Percentiles rank a stretch among this genome's conserved stretches.
These are phyloP conservation scores for Calocybe indica DNA, from an alignment of 768 basidiomycete species.

Conservation along the genomic window DNA sequence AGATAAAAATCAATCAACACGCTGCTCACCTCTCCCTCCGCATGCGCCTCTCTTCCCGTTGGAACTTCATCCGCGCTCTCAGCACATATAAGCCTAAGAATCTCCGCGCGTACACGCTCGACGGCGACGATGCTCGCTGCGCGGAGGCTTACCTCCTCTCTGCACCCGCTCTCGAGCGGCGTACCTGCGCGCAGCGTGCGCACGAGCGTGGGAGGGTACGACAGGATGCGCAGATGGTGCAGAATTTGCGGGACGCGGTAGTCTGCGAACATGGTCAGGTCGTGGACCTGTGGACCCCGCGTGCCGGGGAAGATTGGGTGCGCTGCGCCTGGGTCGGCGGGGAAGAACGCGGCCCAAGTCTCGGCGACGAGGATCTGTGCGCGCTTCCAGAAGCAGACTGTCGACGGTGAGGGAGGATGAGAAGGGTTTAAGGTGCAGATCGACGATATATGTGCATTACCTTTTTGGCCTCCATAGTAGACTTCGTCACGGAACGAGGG, in stretches of 20 bases:
- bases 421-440: not conserved
- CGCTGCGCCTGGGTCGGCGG: slow-evolving; percentile 29
- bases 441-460: slow-evolving; percentile 27
- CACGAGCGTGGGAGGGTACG: slow-evolving; percentile 62
- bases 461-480: slow-evolving; percentile 47
- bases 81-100: slow-evolving; percentile 28
- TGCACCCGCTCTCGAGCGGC: slow-evolving; percentile 46
- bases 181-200: slow-evolving; percentile 38
- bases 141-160: slow-evolving; percentile 75
- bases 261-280: slow-evolving; percentile 92
- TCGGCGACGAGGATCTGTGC: slow-evolving; percentile 90
- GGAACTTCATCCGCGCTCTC: slow-evolving; percentile 14
- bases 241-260: slow-evolving; percentile 90
- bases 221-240: slow-evolving; percentile 73
- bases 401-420: not conserved
- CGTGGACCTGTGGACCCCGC: slow-evolving; percentile 52
- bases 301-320: slow-evolving; percentile 73
- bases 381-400: slow-evolving; percentile 85
- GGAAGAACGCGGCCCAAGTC: slow-evolving; percentile 89
- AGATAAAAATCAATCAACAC: slow-evolving; percentile 89
- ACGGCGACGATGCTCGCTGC: slow-evolving; percentile 77
- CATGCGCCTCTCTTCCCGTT: slow-evolving; percentile 6
- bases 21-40: slow-evolving; percentile 44
- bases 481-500: slow-evolving; percentile 74
- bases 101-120: slow-evolving; percentile 62